Evolutionary conservation across 306 rosid species (phyloP).

Genomic region (Cicer judaicum): DNA sequence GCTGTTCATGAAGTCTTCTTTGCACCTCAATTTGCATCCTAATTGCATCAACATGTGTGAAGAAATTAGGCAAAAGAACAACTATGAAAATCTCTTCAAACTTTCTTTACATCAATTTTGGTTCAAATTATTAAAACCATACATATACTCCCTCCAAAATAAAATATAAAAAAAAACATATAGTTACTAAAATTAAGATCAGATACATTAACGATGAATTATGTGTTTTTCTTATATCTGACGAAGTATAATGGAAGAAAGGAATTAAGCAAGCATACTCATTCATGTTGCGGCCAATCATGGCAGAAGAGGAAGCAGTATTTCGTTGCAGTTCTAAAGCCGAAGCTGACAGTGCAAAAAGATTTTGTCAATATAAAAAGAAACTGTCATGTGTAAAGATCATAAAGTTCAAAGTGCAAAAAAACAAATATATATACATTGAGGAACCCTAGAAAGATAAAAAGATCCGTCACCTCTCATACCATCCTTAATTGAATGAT

Average conservation of each 20-base stretch:
- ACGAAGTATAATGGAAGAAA: not conserved
- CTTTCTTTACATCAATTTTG: constrained; percentile 14
- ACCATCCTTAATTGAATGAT: constrained; percentile 91
- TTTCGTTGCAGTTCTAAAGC: constrained; percentile 86
- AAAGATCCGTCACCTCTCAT: constrained; percentile 66
- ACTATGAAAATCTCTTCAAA: constrained; percentile 17
- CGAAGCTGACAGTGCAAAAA: constrained; percentile 65
- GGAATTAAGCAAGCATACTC: constrained; percentile 61
- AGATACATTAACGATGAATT: too few species aligned
- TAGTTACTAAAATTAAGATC: too few species aligned
- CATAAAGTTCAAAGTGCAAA: constrained; percentile 28
- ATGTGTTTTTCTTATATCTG: too few species aligned
- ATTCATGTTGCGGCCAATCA: constrained; percentile 91
- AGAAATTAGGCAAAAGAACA: not conserved
- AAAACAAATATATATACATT: not conserved
- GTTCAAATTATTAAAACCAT: constrained; percentile 14
- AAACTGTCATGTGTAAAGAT: constrained; percentile 43
- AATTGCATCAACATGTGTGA: constrained; percentile 67
- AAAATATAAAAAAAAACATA: too few species aligned
- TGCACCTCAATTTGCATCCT: constrained; percentile 99
- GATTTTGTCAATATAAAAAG: constrained; percentile 39
- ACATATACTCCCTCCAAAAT: not conserved
- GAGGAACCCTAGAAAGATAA: constrained; percentile 72
- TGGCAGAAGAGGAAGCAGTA: constrained; percentile 80
- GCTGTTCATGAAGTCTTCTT: constrained; percentile 93